A percentile compares a stretch with the other conserved stretches of the same genome.
These are phyloP conservation scores for Termitomyces sp. DNA, from an alignment of 768 basidiomycete genomes.

Conservation along the genomic window DNA sequence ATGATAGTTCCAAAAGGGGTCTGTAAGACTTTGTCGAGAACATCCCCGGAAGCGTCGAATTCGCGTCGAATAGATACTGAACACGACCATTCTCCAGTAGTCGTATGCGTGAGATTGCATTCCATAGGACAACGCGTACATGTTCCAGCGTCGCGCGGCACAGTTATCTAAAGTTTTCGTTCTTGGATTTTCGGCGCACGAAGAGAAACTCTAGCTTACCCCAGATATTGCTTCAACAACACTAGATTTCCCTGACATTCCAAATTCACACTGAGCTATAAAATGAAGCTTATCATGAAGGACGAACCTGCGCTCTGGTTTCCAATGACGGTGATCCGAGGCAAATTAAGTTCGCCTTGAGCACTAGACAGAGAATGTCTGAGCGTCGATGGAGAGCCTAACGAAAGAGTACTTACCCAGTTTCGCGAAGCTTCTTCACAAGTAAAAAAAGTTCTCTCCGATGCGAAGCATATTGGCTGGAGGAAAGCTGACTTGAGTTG, in stretches of 20 bases:
- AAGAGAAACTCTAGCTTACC: conserved; percentile 18
- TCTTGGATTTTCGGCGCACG: neutral
- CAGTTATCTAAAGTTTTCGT: conserved; percentile 33
- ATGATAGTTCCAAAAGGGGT: conserved; percentile 22
- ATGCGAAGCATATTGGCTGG: conserved; percentile 27
- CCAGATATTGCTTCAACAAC: conserved; percentile 50
- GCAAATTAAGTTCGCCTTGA: conserved; percentile 44
- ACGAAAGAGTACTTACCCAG: conserved; percentile 23
- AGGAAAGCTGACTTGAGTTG: conserved; percentile 12
- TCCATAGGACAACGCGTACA: conserved; percentile 42
- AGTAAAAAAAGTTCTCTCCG: conserved; percentile 27
- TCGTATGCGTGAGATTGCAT: conserved; percentile 25
- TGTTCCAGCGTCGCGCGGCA: conserved; percentile 46
- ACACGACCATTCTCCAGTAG: conserved; percentile 27
- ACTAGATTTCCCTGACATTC: conserved; percentile 32
- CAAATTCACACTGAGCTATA: neutral
- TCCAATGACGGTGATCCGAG: conserved; percentile 48
- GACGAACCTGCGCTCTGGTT: conserved; percentile 45
- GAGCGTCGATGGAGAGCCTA: neutral
- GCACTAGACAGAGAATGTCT: conserved; percentile 22
- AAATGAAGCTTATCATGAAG: neutral
- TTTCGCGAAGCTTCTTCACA: conserved; percentile 28
- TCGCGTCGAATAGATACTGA: conserved; percentile 40
- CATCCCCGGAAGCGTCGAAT: conserved; percentile 27
- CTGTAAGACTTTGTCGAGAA: conserved; percentile 19